Percentiles rank a stretch among this genome's conserved stretches.
Conservation (phyloP, 805 yeast genomes). For the Candida jianshihensis region DNA sequence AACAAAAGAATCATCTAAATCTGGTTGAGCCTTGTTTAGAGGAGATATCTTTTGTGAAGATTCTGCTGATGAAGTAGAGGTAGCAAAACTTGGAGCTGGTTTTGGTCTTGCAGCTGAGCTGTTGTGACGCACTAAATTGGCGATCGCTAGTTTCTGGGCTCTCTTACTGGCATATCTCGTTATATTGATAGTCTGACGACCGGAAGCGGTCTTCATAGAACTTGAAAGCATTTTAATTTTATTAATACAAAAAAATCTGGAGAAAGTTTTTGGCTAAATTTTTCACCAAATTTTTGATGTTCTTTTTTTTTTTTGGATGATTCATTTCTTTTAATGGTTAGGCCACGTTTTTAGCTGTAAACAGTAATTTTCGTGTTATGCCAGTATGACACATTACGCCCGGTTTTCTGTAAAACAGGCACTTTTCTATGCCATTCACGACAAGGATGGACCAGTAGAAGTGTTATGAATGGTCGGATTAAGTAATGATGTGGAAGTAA, state of each 20-base stretch:
- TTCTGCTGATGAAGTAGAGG: constrained; percentile 6
- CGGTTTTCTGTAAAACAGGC: too few species aligned
- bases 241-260: too few species aligned
- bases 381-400: too few species aligned
- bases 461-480: too few species aligned
- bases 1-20: constrained; percentile 79
- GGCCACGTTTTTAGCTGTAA: neutral
- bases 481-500: too few species aligned
- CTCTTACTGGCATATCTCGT: constrained; percentile 1
- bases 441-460: too few species aligned
- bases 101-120: constrained; percentile 15
- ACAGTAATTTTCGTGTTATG: neutral
- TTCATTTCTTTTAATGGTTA: constrained; percentile 1
- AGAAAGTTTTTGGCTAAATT: neutral
- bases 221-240: constrained; percentile 13
- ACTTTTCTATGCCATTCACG: too few species aligned
- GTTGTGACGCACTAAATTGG: constrained; percentile 4
- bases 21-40: constrained; percentile 5
- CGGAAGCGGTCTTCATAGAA: constrained; percentile 13
- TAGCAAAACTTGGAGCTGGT: constrained; percentile 24
- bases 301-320: neutral
- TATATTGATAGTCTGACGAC: constrained; percentile 12
- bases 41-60: constrained; percentile 1
- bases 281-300: neutral
- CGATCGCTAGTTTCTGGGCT: constrained; percentile 3